Base-by-base conservation (phyloP, 2,329 filamentous ascomycete genomes). In the Colletotrichum sp. region DNA sequence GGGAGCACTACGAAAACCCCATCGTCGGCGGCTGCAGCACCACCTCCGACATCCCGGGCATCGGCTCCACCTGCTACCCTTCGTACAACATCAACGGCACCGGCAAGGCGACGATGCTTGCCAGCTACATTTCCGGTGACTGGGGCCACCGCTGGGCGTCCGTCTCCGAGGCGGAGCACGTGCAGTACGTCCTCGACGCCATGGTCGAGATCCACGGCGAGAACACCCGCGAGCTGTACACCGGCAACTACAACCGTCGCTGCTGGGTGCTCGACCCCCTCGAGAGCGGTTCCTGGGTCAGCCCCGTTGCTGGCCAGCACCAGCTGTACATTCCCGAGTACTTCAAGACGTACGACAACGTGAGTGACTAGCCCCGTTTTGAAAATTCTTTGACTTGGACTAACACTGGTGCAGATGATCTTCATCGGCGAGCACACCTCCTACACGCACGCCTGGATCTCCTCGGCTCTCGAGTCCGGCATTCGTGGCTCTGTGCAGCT, bases 401-500 rank as follows among this genome's bases (percentile, higher is more conserved):
- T 28, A 8, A 43, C 16, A 25, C 0, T 43, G 61, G 3, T 32
- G 25, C 10, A 89, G 84, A 92, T 93, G n/a, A 91, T 94, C 39
- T 94, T 94, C 75, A 86, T 93, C 8, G 91, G 91, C 3, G 93
- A 95, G 81, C 93, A 94, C 80, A 94, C 93, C 0, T 91, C 89
- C 8, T 94, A 93, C 80, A 95, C 93, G 0, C 93, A 95, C 80
- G 93, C 92, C 2, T 94, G 92, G 93, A 93, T 94, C 66, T 89
- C 90, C 36, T 91, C 89, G 4, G 93, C 93, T 1, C 84, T 95
- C 6, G 93, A 95, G 80, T 93, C 90, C 13, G 93, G 91, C 0
- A 90, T 94, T 3, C 86, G 93, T 2, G 92, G 93, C 0, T 91
- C 91, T 0, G 88, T 91, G 6, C 92, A 95, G 83, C 78, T 94